Evolutionary conservation across 129 eudicot species (phyloP).

Genomic region (Centrapalus pauciflorus): DNA sequence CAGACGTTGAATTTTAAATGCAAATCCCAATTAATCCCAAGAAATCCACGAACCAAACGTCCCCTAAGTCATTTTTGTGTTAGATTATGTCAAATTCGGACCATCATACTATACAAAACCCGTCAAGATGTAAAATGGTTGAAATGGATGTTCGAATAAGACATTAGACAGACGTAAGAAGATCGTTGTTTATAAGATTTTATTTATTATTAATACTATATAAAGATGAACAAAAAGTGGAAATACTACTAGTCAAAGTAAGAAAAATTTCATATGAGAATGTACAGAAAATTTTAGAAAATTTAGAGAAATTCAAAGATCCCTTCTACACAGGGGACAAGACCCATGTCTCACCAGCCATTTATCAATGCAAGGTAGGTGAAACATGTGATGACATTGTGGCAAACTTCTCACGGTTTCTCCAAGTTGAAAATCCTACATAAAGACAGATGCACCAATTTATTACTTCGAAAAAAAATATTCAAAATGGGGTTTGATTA

Average conservation of each 20-base stretch:
- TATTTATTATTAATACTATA: constrained; percentile 1
- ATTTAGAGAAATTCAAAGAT: constrained; percentile 30
- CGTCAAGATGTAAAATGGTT: not conserved
- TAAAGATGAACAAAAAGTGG: constrained; percentile 16
- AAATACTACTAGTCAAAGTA: constrained; percentile 3
- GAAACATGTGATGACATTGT: constrained; percentile 94
- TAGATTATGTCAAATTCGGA: too few relatives aligned
- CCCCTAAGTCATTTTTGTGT: too few relatives aligned
- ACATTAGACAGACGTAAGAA: not conserved
- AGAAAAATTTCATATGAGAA: constrained; percentile 23
- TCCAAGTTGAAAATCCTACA: constrained; percentile 86
- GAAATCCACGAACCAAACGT: too few relatives aligned
- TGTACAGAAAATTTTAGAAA: constrained; percentile 26
- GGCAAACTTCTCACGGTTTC: constrained; percentile 89
- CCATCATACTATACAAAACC: too few relatives aligned
- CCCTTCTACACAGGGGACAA: constrained; percentile 91
- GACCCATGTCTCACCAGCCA: constrained; percentile 95
- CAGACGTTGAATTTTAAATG: too few relatives aligned
- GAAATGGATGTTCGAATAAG: not conserved
- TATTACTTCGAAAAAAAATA: not conserved
- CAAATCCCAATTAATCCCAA: too few relatives aligned
- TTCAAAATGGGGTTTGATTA: constrained; percentile 13
- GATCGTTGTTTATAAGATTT: not conserved
- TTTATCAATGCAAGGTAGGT: constrained; percentile 93
- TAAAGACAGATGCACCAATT: not conserved